Base-by-base conservation (phyloP, 2,329 filamentous ascomycete species). In the Trichoderma koningii region DNA sequence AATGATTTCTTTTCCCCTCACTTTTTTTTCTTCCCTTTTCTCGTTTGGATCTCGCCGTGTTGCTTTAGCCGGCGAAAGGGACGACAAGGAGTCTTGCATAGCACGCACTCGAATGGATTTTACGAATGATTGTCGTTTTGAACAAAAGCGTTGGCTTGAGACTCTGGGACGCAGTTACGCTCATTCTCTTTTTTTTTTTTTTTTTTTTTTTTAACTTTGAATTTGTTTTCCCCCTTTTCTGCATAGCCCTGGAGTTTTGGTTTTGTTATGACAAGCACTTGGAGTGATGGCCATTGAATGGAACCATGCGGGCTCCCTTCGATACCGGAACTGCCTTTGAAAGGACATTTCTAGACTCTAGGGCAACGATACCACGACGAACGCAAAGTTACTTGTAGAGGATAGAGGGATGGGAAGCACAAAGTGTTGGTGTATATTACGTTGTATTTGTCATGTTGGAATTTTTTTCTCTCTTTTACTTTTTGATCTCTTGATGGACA, bases 231-330 rank as follows among this genome's bases (percentile, higher is more conserved):
- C 5, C 12, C 48, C 62, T 61, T 66, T 50, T 48, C 44, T 55
- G 69, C 69, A 71, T 71, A 71, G 68, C 69, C 68, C 66, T 66
- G 68, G 68, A 69, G 68, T 70, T 19, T 50, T 65, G 52, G 21
- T 30, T 50, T 47, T 56, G 52, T 60, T 64, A 56, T 28, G 52
- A 53, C 34, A 48, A 63, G 9, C 45, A 34, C 26, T 44, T 63
- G 34, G 50, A 41, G 48, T 60, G 56, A 55, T 21, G 62, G 62
- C 34, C 42, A 64, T 48, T 55, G 41, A 38, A 42, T 17, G 23
- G 53, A 63, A 48, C 52, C 34, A 15, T 34, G n/a, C 52, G 42
- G 41, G 52, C 41, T n/a, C 41, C 23, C 50, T 55, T 53, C 59
- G 45, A 63, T 45, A 47, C 59, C 59, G 17, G 45, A 57, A 42